phyloP scores from a whole-genome alignment of 805 yeast genomes.

The Candida qinlingensis region DNA sequence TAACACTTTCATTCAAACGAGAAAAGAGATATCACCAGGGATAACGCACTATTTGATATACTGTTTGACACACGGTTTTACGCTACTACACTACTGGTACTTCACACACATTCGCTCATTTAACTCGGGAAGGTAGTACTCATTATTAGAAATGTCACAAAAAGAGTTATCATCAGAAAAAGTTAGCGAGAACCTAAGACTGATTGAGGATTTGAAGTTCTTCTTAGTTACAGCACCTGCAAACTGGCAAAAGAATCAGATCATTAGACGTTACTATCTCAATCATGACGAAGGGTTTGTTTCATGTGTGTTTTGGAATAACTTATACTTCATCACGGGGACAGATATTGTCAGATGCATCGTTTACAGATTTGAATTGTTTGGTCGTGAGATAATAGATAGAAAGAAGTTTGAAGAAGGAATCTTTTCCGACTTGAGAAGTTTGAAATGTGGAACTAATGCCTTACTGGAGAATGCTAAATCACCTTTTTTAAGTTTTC shows the following conservation, averaged over 20 bases:
- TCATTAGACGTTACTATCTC: conserved; percentile 76
- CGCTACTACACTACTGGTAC: too few species aligned
- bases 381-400: conserved; percentile 81
- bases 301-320: conserved; percentile 91
- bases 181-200: conserved; percentile 49
- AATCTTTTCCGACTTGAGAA: conserved; percentile 83
- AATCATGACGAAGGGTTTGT: conserved; percentile 89
- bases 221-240: conserved; percentile 93
- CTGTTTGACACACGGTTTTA: not conserved
- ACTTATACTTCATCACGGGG: conserved; percentile 85
- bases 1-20: not conserved
- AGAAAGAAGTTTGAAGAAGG: conserved; percentile 97
- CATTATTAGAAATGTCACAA: too few species aligned
- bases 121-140: too few species aligned
- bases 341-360: conserved; percentile 94
- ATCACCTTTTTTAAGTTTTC: conserved; percentile 75
- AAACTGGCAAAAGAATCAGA: conserved; percentile 85
- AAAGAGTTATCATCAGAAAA: conserved; percentile 9
- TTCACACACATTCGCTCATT: too few species aligned
- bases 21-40: not conserved
- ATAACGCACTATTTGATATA: not conserved
- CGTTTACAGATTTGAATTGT: conserved; percentile 80
- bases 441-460: conserved; percentile 79
- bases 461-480: conserved; percentile 86
- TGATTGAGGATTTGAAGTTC: conserved; percentile 75